Percentiles rank a stretch among this genome's conserved stretches.
These are phyloP conservation scores for Dactylellina haptotyla DNA, from an alignment of 2,329 filamentous ascomycete genomes.

Conservation along the genomic window DNA sequence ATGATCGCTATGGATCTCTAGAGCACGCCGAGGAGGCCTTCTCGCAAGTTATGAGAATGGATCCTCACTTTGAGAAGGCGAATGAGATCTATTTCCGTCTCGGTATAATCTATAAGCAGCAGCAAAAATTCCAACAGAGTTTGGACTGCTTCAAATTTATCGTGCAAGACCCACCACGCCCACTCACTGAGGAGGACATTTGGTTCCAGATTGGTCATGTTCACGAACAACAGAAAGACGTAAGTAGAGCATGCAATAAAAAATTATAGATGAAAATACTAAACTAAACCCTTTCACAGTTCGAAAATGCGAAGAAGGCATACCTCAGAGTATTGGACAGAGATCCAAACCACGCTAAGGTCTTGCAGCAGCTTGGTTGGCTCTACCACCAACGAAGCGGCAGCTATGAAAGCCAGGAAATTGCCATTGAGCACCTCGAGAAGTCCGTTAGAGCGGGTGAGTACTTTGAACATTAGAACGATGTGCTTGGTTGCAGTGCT, in stretches of 20 bases:
- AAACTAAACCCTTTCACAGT: constrained; percentile 67
- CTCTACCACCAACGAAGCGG: constrained; percentile 95
- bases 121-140: constrained; percentile 91
- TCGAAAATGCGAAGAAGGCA: constrained; percentile 89
- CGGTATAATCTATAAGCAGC: constrained; percentile 99
- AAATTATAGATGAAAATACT: neutral
- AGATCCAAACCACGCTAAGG: constrained; percentile 96
- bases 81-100: constrained; percentile 99
- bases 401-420: constrained; percentile 89
- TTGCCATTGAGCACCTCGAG: constrained; percentile 95
- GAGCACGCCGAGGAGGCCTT: constrained; percentile 98
- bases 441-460: constrained; percentile 92
- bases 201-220: constrained; percentile 99
- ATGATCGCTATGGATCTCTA: constrained; percentile 93
- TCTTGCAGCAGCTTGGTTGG: constrained; percentile 97
- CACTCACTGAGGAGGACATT: constrained; percentile 95
- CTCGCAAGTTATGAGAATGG: constrained; percentile 98
- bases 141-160: constrained; percentile 99
- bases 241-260: constrained; percentile 66
- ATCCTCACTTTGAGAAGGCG: constrained; percentile 96
- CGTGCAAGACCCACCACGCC: constrained; percentile 87
- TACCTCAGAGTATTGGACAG: constrained; percentile 93
- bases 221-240: constrained; percentile 98
- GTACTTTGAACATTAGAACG: constrained; percentile 61
- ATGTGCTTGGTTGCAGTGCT: constrained; percentile 21